phyloP scores from a whole-genome alignment of 1,139 yeast species.

The Yamadazyma jaroonii region DNA sequence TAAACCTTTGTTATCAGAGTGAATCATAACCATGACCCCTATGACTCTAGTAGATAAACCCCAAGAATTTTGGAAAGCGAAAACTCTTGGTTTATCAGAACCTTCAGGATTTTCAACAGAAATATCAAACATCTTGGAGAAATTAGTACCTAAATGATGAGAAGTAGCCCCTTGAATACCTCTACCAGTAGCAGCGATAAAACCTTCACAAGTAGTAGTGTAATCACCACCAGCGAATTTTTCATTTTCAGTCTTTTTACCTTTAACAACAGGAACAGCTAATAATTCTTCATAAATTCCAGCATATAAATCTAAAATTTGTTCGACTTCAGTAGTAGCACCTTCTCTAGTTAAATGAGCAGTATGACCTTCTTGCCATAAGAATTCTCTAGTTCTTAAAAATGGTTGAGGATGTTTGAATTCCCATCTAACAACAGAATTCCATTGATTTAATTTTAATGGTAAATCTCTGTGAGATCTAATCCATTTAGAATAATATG shows the following conservation, averaged over 20 bases:
- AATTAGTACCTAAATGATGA: conserved; percentile 96
- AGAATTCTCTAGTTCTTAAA: conserved; percentile 95
- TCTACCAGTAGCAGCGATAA: conserved; percentile 97
- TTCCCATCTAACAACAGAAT: conserved; percentile 99
- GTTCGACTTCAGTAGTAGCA: conserved; percentile 80
- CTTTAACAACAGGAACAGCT: conserved; percentile 97
- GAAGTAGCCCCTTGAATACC: conserved; percentile 99
- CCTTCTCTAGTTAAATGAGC: conserved; percentile 83
- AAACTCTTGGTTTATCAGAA: conserved; percentile 77
- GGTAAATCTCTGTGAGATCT: conserved; percentile 98
- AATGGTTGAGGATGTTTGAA: conserved; percentile 99
- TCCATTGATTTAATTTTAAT: conserved; percentile 96
- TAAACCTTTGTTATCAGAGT: conserved; percentile 97
- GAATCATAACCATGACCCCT: conserved; percentile 99
- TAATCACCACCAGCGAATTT: conserved; percentile 97
- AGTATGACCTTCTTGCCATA: conserved; percentile 99
- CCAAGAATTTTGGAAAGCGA: conserved; percentile 98
- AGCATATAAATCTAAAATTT: conserved; percentile 83
- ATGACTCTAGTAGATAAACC: conserved; percentile 97
- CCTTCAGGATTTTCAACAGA: conserved; percentile 94
- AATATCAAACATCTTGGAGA: conserved; percentile 97
- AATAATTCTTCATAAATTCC: conserved; percentile 84
- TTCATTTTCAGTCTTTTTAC: conserved; percentile 94
- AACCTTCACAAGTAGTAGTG: conserved; percentile 96
- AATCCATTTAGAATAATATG: conserved; percentile 98